Evolutionary conservation across 257 asterid genomes (phyloP), one percentile per base, ranked within the genome.

Genomic region (Primulina eburnea): DNA sequence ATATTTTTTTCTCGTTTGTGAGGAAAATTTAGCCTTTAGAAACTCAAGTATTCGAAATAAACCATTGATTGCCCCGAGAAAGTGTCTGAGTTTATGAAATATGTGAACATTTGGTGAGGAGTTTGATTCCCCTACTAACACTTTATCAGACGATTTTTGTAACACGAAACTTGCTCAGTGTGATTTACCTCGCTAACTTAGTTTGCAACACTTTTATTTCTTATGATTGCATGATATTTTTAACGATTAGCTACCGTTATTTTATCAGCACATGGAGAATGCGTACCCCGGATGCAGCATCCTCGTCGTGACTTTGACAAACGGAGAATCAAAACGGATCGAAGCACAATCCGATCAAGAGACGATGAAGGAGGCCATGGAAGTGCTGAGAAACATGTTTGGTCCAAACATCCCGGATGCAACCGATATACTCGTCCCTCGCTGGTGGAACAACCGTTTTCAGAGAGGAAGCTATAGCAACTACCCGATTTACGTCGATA

Each of bases 371-470:
- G 98, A 92, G 78, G 97, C 98, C 71, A 92, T 92, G 98, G 89
- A 87, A 73, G 98, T 90, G 12, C 78, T 92, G 7, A 79, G 90
- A 64, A 87, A 87, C 85, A 88, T 92, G 93, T 92, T 92, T 69
- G 97, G 98, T 35, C 77, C 79, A 11, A 79, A 87, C 35, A 90
- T 87, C 67, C 98, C 98, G 0, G 77, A 80, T 35, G 97, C 97
- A 43, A 77, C 80, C 0, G 86, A 90, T 76, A 88, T 92, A 73
- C 82, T 92, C 0, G 93, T 92, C 63, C 98, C 98, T 0, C 96
- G 92, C 26, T 92, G 98, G 98, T 92, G 97, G 98, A 92, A 84
- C 55, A 90, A 90, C 65, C 87, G 95, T 17, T 87, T 92, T 80
- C 98, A 90, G 74, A 84, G 92, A 20, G 97, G 98, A 7, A 92